These are phyloP conservation scores for Candida odintsovae DNA, from an alignment of 805 yeast species.

Conservation along the genomic window DNA sequence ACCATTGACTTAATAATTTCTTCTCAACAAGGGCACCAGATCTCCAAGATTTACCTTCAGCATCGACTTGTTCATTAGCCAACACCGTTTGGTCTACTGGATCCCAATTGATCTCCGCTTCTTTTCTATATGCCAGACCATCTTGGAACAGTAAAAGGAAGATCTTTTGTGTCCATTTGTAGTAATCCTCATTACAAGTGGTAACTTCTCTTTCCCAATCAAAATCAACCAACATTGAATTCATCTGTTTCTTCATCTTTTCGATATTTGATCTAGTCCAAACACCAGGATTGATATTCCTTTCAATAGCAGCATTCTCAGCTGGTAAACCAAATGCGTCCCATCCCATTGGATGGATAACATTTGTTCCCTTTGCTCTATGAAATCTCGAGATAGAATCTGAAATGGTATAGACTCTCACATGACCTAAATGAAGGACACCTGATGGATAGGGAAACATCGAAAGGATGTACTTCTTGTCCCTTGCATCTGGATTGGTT, in stretches of 20 bases:
- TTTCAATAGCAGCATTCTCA: constrained; percentile 93
- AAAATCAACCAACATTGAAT: constrained; percentile 72
- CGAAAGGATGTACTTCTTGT: constrained; percentile 59
- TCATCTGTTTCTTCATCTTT: constrained; percentile 83
- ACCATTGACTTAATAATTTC: constrained; percentile 83
- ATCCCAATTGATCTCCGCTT: constrained; percentile 96
- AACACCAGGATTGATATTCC: constrained; percentile 66
- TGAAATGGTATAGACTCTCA: constrained; percentile 86
- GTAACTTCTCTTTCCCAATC: constrained; percentile 91
- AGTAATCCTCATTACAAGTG: constrained; percentile 83
- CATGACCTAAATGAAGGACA: constrained; percentile 85
- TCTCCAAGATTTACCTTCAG: constrained; percentile 90
- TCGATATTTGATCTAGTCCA: constrained; percentile 84
- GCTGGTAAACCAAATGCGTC: constrained; percentile 99
- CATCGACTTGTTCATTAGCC: constrained; percentile 95
- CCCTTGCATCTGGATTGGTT: constrained; percentile 11
- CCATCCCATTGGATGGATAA: constrained; percentile 98
- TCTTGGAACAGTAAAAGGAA: constrained; percentile 67
- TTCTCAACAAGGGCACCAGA: constrained; percentile 95
- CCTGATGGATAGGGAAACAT: constrained; percentile 99
- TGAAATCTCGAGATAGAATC: constrained; percentile 79
- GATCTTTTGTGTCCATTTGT: constrained; percentile 87
- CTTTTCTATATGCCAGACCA: constrained; percentile 79
- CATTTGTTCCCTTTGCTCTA: constrained; percentile 68
- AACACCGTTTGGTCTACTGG: constrained; percentile 92